Conservation (phyloP, 176 grass and related monocot species). For the Raddia guianensis region DNA sequence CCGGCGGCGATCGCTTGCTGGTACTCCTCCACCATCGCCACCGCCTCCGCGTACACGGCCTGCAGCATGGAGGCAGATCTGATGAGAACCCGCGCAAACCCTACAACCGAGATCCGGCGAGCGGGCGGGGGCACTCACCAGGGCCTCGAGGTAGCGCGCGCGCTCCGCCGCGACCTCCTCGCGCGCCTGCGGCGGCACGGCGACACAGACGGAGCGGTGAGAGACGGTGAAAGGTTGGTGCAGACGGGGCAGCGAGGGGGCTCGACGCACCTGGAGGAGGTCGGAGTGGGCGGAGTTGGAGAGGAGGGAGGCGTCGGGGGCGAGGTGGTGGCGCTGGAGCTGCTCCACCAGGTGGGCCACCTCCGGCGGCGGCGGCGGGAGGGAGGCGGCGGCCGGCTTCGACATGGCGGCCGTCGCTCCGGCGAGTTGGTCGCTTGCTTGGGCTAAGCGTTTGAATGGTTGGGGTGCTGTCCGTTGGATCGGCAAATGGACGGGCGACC, state of each 20-base stretch:
- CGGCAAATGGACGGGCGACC: background rate
- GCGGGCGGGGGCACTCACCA: constrained; percentile 55
- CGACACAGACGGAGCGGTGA: background rate
- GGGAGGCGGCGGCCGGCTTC: constrained; percentile 55
- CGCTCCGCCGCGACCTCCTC: constrained; percentile 90
- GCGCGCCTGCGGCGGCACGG: constrained; percentile 52
- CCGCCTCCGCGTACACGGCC: constrained; percentile 87
- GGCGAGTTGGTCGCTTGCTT: background rate
- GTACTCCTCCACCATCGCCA: constrained; percentile 88
- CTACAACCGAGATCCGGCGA: constrained; percentile 34
- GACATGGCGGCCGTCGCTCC: constrained; percentile 50
- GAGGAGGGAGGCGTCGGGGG: constrained; percentile 85
- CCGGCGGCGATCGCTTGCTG: constrained; percentile 61
- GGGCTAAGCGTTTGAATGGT: constrained; percentile 16
- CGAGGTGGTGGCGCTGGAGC: constrained; percentile 91
- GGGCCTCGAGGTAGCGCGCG: constrained; percentile 76
- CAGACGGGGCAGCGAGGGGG: no score
- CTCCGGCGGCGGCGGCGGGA: constrained; percentile 69
- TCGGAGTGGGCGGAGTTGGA: constrained; percentile 76
- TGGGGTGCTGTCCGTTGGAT: constrained; percentile 11
- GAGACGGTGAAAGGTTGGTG: background rate
- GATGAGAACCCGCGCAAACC: constrained; percentile 20
- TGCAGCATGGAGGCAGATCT: constrained; percentile 32
- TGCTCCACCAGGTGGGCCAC: constrained; percentile 80
- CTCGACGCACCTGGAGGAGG: constrained; percentile 67